Percentiles rank a stretch among this genome's conserved stretches.
Evolutionary conservation across 345 rosid species (phyloP).

Genomic region (Combretum micranthum): DNA sequence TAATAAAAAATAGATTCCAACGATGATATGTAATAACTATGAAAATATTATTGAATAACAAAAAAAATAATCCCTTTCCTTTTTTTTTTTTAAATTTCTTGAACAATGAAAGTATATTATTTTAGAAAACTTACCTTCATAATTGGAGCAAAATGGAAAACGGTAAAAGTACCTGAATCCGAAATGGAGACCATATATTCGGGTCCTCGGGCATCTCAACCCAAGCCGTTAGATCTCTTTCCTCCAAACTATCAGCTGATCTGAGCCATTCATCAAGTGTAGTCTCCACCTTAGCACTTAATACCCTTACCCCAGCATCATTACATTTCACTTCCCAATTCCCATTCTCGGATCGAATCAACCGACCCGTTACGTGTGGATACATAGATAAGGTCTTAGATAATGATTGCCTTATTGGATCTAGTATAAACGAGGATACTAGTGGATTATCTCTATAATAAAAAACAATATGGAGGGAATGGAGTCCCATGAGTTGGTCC

Average conservation of each 20-base stretch:
- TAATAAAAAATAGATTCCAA: too few species aligned
- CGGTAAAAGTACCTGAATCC: slow-evolving; percentile 33
- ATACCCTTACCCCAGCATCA: slow-evolving; percentile 49
- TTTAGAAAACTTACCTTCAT: too few species aligned
- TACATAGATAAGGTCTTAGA: slow-evolving; percentile 42
- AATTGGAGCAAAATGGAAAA: background rate
- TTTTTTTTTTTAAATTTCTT: too few species aligned
- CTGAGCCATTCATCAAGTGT: slow-evolving; percentile 50
- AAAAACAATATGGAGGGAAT: slow-evolving; percentile 38
- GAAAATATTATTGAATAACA: too few species aligned
- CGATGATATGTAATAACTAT: too few species aligned
- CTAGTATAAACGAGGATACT: slow-evolving; percentile 24
- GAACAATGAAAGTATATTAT: too few species aligned
- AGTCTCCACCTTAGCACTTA: slow-evolving; percentile 33
- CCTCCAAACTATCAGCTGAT: slow-evolving; percentile 38
- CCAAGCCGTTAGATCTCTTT: slow-evolving; percentile 36
- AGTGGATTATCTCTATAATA: slow-evolving; percentile 38
- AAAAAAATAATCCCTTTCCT: too few species aligned
- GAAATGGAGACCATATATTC: slow-evolving; percentile 42
- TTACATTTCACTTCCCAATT: slow-evolving; percentile 50
- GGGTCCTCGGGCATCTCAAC: slow-evolving; percentile 54
- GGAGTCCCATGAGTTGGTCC: slow-evolving; percentile 41
- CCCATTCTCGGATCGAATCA: slow-evolving; percentile 25
- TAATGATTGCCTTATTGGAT: slow-evolving; percentile 33
- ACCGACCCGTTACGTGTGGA: slow-evolving; percentile 44